Percentiles rank a stretch among this genome's conserved stretches.
Evolutionary conservation across 2,329 filamentous ascomycete species (phyloP).

Genomic region (Herpotrichia juniperi): DNA sequence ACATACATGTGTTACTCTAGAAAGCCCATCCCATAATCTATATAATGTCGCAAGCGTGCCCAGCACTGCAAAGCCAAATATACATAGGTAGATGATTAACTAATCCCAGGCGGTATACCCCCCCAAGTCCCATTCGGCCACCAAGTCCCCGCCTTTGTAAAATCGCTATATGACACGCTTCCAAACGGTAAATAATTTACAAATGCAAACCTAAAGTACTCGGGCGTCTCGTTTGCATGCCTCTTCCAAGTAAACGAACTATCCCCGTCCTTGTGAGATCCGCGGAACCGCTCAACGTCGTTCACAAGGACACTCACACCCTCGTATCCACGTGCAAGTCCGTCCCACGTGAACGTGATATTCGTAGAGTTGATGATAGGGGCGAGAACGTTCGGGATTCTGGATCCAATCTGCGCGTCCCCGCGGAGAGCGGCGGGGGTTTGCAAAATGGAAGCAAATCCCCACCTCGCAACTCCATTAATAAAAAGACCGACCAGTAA

Average conservation of each 20-base stretch:
- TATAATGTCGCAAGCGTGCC: too few species aligned
- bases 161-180: slow-evolving; percentile 37
- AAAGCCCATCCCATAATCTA: too few species aligned
- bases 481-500: slow-evolving; percentile 89
- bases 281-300: slow-evolving; percentile 81
- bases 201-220: slow-evolving; percentile 46
- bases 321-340: slow-evolving; percentile 61
- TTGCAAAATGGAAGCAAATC: slow-evolving; percentile 86
- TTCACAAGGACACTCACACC: slow-evolving; percentile 85
- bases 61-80: too few species aligned
- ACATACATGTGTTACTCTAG: too few species aligned
- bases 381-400: slow-evolving; percentile 57
- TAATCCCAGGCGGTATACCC: slow-evolving; percentile 24
- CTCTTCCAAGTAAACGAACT: slow-evolving; percentile 65
- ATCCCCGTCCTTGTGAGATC: slow-evolving; percentile 64
- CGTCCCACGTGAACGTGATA: slow-evolving; percentile 52
- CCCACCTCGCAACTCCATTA: slow-evolving; percentile 93
- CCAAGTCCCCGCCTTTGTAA: slow-evolving; percentile 41
- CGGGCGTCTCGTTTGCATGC: slow-evolving; percentile 36
- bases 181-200: slow-evolving; percentile 39
- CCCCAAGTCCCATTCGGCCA: slow-evolving; percentile 37
- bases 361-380: slow-evolving; percentile 52
- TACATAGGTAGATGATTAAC: too few species aligned
- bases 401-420: slow-evolving; percentile 58
- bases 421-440: slow-evolving; percentile 73